These are phyloP conservation scores for Metarhizium album DNA, from an alignment of 2,329 filamentous ascomycete species.

Conservation along the genomic window DNA sequence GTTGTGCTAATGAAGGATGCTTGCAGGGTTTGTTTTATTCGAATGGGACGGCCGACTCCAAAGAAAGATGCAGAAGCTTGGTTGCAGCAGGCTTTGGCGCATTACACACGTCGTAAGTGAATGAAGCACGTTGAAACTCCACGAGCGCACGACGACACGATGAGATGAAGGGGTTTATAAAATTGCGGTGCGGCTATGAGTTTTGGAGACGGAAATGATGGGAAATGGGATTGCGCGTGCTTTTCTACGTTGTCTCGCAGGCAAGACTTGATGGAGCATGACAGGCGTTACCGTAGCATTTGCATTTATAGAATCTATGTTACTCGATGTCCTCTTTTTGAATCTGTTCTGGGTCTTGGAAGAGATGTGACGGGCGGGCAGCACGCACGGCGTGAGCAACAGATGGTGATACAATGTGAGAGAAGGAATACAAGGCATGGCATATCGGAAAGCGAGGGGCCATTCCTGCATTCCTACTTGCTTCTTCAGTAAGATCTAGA, in stretches of 20 bases:
- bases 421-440: too few species aligned
- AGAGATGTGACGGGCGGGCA: too few species aligned
- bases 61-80: constrained; percentile 44
- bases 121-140: background rate
- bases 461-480: too few species aligned
- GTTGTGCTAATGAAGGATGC: constrained; percentile 5
- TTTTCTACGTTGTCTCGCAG: background rate
- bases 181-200: background rate
- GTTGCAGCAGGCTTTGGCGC: constrained; percentile 48
- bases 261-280: background rate
- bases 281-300: background rate
- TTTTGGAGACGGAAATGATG: background rate
- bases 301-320: background rate
- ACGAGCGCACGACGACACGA: background rate
- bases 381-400: too few species aligned
- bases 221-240: background rate
- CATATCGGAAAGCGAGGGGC: too few species aligned
- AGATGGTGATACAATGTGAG: too few species aligned
- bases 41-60: constrained; percentile 63
- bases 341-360: too few species aligned
- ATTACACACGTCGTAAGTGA: constrained; percentile 15
- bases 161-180: background rate
- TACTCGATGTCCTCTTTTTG: too few species aligned
- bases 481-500: too few species aligned
- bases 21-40: constrained; percentile 67